Conservation (phyloP, 305 asterid species). For the Solanum chacoense region DNA sequence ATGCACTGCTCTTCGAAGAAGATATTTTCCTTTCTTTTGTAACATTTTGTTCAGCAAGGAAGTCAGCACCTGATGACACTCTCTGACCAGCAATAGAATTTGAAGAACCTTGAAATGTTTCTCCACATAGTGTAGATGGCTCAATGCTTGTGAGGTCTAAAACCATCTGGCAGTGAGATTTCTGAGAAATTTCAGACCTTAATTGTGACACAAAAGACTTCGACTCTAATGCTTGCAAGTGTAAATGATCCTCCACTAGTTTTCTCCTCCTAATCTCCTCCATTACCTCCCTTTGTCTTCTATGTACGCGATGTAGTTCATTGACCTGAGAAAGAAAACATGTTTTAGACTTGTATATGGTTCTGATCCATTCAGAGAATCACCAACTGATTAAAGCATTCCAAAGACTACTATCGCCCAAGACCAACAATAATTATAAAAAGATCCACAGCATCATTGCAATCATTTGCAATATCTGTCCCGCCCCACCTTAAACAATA, state of each 20-base stretch:
- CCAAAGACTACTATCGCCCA: neutral
- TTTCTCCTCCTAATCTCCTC: constrained; percentile 33
- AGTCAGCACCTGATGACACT: constrained; percentile 7
- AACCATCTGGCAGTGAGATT: constrained; percentile 25
- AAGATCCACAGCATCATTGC: neutral
- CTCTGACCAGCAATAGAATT: constrained; percentile 7
- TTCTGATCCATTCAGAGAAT: neutral
- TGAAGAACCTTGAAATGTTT: constrained; percentile 21
- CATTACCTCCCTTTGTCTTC: constrained; percentile 62
- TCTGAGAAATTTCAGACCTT: constrained; percentile 24
- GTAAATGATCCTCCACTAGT: constrained; percentile 17
- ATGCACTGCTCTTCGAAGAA: constrained; percentile 6
- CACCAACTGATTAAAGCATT: neutral
- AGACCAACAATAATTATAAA: neutral
- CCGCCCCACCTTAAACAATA: neutral
- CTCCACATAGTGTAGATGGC: constrained; percentile 15
- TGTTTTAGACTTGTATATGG: neutral
- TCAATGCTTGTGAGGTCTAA: constrained; percentile 7
- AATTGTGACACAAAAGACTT: constrained; percentile 17
- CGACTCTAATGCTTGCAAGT: constrained; percentile 23
- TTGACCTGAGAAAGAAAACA: constrained; percentile 31
- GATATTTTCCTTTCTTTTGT: constrained; percentile 12
- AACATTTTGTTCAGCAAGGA: constrained; percentile 9
- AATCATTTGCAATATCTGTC: neutral
- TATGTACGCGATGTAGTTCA: constrained; percentile 60